phyloP scores from a whole-genome alignment of 2,329 filamentous ascomycete species.

The Tolypocladium guangdongense region DNA sequence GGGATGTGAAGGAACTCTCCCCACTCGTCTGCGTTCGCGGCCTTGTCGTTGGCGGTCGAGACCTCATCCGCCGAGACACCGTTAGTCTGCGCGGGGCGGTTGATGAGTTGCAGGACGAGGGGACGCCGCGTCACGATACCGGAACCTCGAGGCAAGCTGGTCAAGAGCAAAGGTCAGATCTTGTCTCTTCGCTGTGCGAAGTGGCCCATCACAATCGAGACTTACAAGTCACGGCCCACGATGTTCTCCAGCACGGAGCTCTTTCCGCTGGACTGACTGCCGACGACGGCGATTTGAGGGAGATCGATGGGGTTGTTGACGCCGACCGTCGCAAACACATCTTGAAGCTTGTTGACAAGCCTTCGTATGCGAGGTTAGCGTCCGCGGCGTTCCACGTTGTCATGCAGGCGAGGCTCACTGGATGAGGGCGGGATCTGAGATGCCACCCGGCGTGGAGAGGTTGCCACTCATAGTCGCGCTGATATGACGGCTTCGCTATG shows the following conservation, averaged over 20 bases:
- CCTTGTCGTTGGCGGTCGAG: slow-evolving; percentile 61
- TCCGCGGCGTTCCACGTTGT: background rate
- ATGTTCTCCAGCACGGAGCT: slow-evolving; percentile 99
- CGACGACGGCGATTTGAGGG: slow-evolving; percentile 95
- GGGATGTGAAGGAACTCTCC: slow-evolving; percentile 98
- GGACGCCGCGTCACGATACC: slow-evolving; percentile 95
- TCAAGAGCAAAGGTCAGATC: slow-evolving; percentile 6
- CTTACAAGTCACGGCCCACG: slow-evolving; percentile 96
- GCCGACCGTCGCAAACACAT: slow-evolving; percentile 97
- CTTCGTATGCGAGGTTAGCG: slow-evolving; percentile 23
- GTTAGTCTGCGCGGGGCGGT: slow-evolving; percentile 67
- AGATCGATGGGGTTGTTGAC: slow-evolving; percentile 99
- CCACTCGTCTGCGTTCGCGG: slow-evolving; percentile 92
- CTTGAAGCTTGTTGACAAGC: slow-evolving; percentile 97
- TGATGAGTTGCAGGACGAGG: slow-evolving; percentile 95
- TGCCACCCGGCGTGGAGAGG: slow-evolving; percentile 41
- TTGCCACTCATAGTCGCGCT: slow-evolving; percentile 20
- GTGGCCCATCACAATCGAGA: slow-evolving; percentile 12
- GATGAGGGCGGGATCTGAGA: slow-evolving; percentile 56
- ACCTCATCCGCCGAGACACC: slow-evolving; percentile 58
- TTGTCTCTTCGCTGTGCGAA: background rate
- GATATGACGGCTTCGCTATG: slow-evolving; percentile 2
- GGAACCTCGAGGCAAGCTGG: slow-evolving; percentile 86
- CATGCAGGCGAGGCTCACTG: slow-evolving; percentile 32
- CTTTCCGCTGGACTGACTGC: slow-evolving; percentile 98